phyloP scores from a whole-genome alignment of 257 asterid genomes.

The Rehmannia glutinosa region DNA sequence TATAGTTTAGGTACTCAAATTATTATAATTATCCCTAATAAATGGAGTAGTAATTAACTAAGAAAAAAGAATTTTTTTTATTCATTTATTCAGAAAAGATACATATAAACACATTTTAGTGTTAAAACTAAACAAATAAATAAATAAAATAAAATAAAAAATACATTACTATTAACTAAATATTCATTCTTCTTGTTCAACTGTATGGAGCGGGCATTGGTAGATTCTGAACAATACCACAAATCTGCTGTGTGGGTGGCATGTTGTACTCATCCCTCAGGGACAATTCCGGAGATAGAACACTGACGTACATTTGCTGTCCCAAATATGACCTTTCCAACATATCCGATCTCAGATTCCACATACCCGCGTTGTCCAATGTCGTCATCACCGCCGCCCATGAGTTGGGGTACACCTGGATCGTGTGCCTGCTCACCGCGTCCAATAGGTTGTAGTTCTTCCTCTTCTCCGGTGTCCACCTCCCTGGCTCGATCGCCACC shows the following conservation, averaged over 20 bases:
- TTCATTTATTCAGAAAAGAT: too few relatives aligned
- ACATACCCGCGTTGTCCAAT: conserved; percentile 54
- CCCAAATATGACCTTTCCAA: conserved; percentile 52
- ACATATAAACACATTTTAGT: too few relatives aligned
- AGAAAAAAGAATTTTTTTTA: too few relatives aligned
- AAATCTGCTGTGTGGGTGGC: conserved; percentile 29
- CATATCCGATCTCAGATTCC: conserved; percentile 58
- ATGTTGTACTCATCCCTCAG: conserved; percentile 50
- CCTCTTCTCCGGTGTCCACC: conserved; percentile 54
- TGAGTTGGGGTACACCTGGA: conserved; percentile 57
- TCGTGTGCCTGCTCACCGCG: conserved; percentile 49
- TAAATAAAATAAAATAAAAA: too few relatives aligned
- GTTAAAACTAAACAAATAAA: too few relatives aligned
- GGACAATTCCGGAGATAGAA: conserved; percentile 37
- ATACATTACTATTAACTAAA: too few relatives aligned
- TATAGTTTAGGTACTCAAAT: too few relatives aligned
- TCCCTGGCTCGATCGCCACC: conserved; percentile 51
- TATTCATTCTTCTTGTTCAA: too few relatives aligned
- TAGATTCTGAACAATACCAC: conserved; percentile 38
- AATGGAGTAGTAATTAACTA: too few relatives aligned
- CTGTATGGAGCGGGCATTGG: conserved; percentile 36
- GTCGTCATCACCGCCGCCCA: conserved; percentile 60
- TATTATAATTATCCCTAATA: too few relatives aligned
- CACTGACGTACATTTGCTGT: conserved; percentile 48
- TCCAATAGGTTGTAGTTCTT: conserved; percentile 45